A percentile compares a stretch with the other conserved stretches of the same genome.
Evolutionary conservation across 352 stramenopile genomes (phyloP).

Genomic region (Phytophthora foliorum): DNA sequence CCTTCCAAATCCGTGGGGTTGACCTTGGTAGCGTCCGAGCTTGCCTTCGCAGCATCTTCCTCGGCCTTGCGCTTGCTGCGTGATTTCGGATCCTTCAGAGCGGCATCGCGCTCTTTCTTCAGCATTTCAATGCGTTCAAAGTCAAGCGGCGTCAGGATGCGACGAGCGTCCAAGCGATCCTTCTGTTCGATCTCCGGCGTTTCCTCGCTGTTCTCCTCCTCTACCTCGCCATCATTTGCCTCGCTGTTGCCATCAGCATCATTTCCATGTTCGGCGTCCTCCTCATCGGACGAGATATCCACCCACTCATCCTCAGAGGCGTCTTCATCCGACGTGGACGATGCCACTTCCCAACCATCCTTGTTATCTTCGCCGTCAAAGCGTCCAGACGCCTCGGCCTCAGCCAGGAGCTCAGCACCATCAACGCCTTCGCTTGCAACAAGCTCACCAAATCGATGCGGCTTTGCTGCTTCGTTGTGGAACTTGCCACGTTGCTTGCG

Average conservation of each 20-base stretch:
- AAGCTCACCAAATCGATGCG: slow-evolving; percentile 93
- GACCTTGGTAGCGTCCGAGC: slow-evolving; percentile 72
- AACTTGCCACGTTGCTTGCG: slow-evolving; percentile 97
- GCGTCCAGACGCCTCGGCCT: slow-evolving; percentile 73
- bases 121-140: slow-evolving; percentile 92
- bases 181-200: slow-evolving; percentile 56
- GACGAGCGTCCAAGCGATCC: slow-evolving; percentile 88
- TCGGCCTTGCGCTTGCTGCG: slow-evolving; percentile 87
- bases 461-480: slow-evolving; percentile 84
- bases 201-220: slow-evolving; percentile 63
- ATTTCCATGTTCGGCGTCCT: slow-evolving; percentile 55
- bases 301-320: slow-evolving; percentile 81
- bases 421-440: slow-evolving; percentile 95
- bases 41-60: slow-evolving; percentile 59
- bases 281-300: slow-evolving; percentile 68
- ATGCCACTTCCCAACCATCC: slow-evolving; percentile 87
- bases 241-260: slow-evolving; percentile 63
- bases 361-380: slow-evolving; percentile 88
- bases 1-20: slow-evolving; percentile 84
- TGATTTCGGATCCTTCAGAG: slow-evolving; percentile 84
- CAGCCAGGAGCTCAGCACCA: slow-evolving; percentile 95
- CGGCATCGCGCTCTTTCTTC: slow-evolving; percentile 89
- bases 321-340: slow-evolving; percentile 70
- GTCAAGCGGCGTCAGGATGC: slow-evolving; percentile 90
- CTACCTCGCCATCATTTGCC: slow-evolving; percentile 48